Evolutionary conservation across 2,329 filamentous ascomycete species (phyloP), one percentile per base, ranked within the genome.

Genomic region (Phaeosphaeriaceae sp.): DNA sequence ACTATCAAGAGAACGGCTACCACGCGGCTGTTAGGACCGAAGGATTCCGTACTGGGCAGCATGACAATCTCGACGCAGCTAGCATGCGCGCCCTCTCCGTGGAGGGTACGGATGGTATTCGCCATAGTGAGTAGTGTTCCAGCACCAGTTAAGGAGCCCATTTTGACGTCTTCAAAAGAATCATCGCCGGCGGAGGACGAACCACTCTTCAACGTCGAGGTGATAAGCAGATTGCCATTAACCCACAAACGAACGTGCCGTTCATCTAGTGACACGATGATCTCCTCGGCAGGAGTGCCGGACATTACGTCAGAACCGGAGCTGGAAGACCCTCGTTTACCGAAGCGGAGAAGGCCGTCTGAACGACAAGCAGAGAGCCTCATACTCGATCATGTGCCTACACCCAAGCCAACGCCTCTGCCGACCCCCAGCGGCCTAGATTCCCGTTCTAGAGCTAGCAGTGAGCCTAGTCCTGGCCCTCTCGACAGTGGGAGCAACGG

Each of bases 181-280:
- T 21, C 9, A 45, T 45, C 17, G 16, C 21, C 18, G 5, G 45
- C 20, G 20, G 46, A 48, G 34, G 43, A 50, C n/a, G 21, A 46
- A 50, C 23, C 18, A 42, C 33, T 50, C 37, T 43, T 50, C 16
- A 29, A 42, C n/a, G 30, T 37, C 23, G 30, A 44, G 20, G 37
- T 50, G 21, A 46, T 33, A 26, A 47, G 32, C 18, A 37, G 47
- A 35, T 36, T 30, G 16, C 39, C 23, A 17, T 38, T 49, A 50
- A 52, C 17, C 46, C 20, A 34, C 34, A 56, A 56, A 46, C 34
- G 20, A 48, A 49, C 15, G 37, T 28, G 17, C 45, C 12, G 3
- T 53, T 53, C 28, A 50, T 52, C 43, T 48, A 23, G 9, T 42
- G 26, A 47, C n/a, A 50, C 26, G 13, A 43, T 50, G 37, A 46